Conservation (phyloP, 2,329 filamentous ascomycete species). For the Raffaelea deltoideospora region DNA sequence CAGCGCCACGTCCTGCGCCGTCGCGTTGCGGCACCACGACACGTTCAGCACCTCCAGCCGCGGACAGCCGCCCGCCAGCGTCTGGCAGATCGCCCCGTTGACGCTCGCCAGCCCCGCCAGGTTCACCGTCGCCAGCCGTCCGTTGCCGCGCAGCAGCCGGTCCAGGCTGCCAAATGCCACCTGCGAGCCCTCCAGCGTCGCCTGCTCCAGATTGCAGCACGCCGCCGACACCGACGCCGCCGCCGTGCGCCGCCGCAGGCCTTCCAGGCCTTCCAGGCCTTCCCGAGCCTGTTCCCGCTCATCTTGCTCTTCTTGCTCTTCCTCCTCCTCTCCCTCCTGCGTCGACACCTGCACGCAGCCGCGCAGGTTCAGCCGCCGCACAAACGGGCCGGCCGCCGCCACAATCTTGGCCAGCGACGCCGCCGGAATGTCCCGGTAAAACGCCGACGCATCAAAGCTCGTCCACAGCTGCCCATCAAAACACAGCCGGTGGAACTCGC, state of each 20-base stretch:
- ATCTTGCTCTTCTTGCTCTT: too few species aligned
- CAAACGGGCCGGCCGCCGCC: constrained; percentile 70
- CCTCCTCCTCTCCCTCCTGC: too few species aligned
- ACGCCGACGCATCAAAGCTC: constrained; percentile 67
- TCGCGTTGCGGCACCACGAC: constrained; percentile 82
- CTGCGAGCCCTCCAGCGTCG: constrained; percentile 70
- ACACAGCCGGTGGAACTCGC: constrained; percentile 65
- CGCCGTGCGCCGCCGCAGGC: constrained; percentile 56
- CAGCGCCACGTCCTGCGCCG: constrained; percentile 57
- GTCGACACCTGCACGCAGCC: constrained; percentile 89
- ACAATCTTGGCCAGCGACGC: constrained; percentile 77
- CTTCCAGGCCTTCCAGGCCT: too few species aligned
- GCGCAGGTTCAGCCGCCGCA: constrained; percentile 77
- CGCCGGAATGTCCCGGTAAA: constrained; percentile 75
- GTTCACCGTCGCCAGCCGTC: constrained; percentile 68
- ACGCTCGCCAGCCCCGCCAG: constrained; percentile 67
- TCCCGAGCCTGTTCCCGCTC: too few species aligned
- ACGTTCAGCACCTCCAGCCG: constrained; percentile 76
- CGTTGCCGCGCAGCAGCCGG: constrained; percentile 59
- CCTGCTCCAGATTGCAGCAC: constrained; percentile 75
- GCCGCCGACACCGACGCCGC: constrained; percentile 64
- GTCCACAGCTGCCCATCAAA: constrained; percentile 94
- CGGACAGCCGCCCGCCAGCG: constrained; percentile 67
- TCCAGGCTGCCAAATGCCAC: constrained; percentile 70
- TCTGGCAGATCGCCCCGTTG: constrained; percentile 72